Evolutionary conservation across 805 yeast genomes (phyloP).

Genomic region (Ogataea saltuana): DNA sequence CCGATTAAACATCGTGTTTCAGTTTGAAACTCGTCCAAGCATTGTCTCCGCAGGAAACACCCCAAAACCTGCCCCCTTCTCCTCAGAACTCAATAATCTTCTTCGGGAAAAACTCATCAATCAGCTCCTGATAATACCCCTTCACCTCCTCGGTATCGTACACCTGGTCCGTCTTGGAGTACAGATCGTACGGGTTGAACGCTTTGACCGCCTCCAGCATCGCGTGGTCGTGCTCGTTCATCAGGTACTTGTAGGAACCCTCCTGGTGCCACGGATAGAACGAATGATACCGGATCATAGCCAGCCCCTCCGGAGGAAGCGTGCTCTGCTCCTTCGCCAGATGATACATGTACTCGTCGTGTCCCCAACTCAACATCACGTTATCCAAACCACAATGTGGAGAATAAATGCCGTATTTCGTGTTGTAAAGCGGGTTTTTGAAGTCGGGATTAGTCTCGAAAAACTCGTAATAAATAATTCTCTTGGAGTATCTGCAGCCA

Average conservation of each 20-base stretch:
- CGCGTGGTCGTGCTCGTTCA: conserved; percentile 61
- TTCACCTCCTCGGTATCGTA: conserved; percentile 52
- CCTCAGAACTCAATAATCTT: conserved; percentile 54
- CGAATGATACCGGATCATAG: conserved; percentile 75
- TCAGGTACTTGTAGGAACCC: conserved; percentile 60
- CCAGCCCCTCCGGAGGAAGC: conserved; percentile 64
- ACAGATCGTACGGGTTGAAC: conserved; percentile 68
- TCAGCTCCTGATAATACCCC: conserved; percentile 60
- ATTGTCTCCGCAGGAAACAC: too few relatives aligned
- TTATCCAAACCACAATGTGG: conserved; percentile 66
- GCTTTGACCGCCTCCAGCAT: conserved; percentile 65
- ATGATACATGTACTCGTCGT: conserved; percentile 77
- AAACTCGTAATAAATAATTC: conserved; percentile 60
- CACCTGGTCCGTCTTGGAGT: conserved; percentile 56
- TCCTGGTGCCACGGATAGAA: conserved; percentile 80
- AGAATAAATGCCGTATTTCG: conserved; percentile 66
- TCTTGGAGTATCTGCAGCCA: conserved; percentile 63
- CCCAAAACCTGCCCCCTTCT: neutral
- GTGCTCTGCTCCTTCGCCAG: conserved; percentile 64
- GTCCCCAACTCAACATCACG: conserved; percentile 78
- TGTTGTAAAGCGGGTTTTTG: conserved; percentile 61
- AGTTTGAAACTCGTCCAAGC: too few relatives aligned
- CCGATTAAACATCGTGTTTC: too few relatives aligned
- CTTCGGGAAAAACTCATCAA: conserved; percentile 66
- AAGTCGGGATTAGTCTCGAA: conserved; percentile 62